Percentiles rank a stretch among this genome's conserved stretches.
phyloP scores from a whole-genome alignment of 441 rosid genomes.

The Mallotus japonicus region DNA sequence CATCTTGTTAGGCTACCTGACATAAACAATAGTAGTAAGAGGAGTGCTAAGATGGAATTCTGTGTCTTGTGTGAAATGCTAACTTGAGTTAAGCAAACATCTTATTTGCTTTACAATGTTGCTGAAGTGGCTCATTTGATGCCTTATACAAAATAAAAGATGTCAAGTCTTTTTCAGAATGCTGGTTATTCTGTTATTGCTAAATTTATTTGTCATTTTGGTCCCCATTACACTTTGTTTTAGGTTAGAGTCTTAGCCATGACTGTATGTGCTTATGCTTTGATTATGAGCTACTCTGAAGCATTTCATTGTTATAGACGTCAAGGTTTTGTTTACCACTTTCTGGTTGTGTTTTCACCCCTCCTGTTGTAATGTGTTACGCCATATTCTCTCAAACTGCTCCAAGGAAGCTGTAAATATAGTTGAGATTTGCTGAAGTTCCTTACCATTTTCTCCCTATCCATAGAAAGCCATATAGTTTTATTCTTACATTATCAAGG shows the following conservation, averaged over 20 bases:
- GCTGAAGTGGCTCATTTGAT: slow-evolving; percentile 18
- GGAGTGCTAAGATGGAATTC: slow-evolving; percentile 18
- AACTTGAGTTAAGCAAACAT: slow-evolving; percentile 9
- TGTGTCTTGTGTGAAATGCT: slow-evolving; percentile 5
- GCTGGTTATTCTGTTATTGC: slow-evolving; percentile 21
- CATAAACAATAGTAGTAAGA: slow-evolving; percentile 8
- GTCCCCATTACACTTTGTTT: slow-evolving; percentile 8
- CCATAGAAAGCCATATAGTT: neutral
- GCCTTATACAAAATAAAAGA: slow-evolving; percentile 13
- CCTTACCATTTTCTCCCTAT: neutral
- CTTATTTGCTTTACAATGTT: neutral
- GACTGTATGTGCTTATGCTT: slow-evolving; percentile 15
- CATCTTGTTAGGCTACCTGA: slow-evolving; percentile 22
- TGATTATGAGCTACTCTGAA: slow-evolving; percentile 2
- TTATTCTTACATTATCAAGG: neutral
- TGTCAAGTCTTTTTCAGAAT: slow-evolving; percentile 16
- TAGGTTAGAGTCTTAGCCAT: slow-evolving; percentile 14
- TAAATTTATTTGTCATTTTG: slow-evolving; percentile 2
- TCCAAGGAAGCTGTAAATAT: neutral
- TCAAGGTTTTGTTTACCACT: slow-evolving; percentile 10
- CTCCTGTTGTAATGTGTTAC: neutral
- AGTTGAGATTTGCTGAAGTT: slow-evolving; percentile 13
- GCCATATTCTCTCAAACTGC: slow-evolving; percentile 13
- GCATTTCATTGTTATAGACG: slow-evolving; percentile 18
- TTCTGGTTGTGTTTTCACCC: slow-evolving; percentile 11